These are phyloP conservation scores for Prasinococcaceae sp. DNA, from an alignment of 139 green algal species.

Conservation along the genomic window DNA sequence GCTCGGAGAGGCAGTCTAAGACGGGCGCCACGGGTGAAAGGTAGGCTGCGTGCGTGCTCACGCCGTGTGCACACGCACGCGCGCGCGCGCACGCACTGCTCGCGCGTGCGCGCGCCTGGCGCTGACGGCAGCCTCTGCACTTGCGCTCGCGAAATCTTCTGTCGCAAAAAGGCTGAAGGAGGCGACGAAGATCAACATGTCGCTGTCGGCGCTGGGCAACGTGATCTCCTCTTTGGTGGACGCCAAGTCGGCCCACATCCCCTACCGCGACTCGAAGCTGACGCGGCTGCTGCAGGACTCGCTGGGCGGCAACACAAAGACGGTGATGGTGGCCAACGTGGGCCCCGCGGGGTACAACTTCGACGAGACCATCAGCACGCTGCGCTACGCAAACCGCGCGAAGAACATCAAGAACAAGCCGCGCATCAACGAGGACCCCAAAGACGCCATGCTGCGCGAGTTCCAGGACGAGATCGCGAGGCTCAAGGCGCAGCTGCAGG, in stretches of 20 bases:
- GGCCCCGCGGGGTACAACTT: conserved; percentile 67
- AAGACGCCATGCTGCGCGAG: conserved; percentile 79
- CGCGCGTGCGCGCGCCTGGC: too few relatives aligned
- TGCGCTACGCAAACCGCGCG: conserved; percentile 55
- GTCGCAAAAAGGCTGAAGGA: conserved; percentile 31
- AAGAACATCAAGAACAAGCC: conserved; percentile 84
- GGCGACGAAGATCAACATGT: conserved; percentile 72
- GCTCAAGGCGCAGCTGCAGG: conserved; percentile 51
- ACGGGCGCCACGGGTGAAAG: conserved; percentile 23
- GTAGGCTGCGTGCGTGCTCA: too few relatives aligned
- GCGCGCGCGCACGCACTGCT: too few relatives aligned
- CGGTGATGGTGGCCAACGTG: conserved; percentile 67
- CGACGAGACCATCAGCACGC: conserved; percentile 65
- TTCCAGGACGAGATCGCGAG: conserved; percentile 76
- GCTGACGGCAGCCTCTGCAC: too few relatives aligned
- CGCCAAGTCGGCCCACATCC: conserved; percentile 31
- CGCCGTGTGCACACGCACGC: too few relatives aligned
- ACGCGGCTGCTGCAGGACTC: conserved; percentile 46
- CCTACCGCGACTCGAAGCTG: conserved; percentile 27
- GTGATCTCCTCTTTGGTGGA: conserved; percentile 57
- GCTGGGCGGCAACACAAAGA: conserved; percentile 71
- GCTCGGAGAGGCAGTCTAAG: conserved; percentile 53
- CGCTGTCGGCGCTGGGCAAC: conserved; percentile 57
- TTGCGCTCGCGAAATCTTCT: too few relatives aligned
- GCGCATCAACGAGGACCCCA: conserved; percentile 69